Evolutionary conservation across 257 asterid genomes (phyloP).

Genomic region (Coffea canephora): DNA sequence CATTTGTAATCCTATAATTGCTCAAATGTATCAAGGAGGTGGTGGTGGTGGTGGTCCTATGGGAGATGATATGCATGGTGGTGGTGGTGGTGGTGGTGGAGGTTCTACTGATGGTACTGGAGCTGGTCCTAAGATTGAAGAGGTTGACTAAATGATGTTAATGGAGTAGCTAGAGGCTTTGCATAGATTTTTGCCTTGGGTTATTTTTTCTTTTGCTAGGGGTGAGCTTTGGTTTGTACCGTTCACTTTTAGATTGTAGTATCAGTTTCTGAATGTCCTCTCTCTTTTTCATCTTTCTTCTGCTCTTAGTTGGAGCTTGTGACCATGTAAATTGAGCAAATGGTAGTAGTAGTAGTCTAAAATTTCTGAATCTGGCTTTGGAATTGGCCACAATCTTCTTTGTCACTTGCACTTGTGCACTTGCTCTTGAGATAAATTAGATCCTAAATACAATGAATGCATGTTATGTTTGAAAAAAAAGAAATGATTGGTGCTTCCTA

Average conservation of each 20-base stretch:
- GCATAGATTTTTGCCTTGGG: no score
- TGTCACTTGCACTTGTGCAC: no score
- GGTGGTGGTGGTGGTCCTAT: slow-evolving; percentile 38
- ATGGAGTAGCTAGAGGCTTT: no score
- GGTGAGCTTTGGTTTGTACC: background rate
- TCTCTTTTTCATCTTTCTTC: background rate
- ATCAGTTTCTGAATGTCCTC: background rate
- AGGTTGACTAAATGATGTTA: slow-evolving; percentile 32
- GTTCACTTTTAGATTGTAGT: background rate
- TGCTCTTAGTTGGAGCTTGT: background rate
- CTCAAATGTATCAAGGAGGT: slow-evolving; percentile 47
- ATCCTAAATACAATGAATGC: no score
- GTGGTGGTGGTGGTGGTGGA: slow-evolving; percentile 36
- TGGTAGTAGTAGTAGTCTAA: no score
- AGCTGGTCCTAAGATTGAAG: slow-evolving; percentile 63
- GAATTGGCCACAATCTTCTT: no score
- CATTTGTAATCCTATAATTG: slow-evolving; percentile 46
- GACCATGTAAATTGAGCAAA: background rate
- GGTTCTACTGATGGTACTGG: slow-evolving; percentile 27
- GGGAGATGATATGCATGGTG: slow-evolving; percentile 22
- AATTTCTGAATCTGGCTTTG: no score
- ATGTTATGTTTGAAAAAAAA: no score
- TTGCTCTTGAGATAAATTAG: no score
- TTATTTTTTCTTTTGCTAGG: no score
- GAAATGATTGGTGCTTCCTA: no score